Evolutionary conservation across 768 basidiomycete genomes (phyloP).

Genomic region (Tulasnella sp.): DNA sequence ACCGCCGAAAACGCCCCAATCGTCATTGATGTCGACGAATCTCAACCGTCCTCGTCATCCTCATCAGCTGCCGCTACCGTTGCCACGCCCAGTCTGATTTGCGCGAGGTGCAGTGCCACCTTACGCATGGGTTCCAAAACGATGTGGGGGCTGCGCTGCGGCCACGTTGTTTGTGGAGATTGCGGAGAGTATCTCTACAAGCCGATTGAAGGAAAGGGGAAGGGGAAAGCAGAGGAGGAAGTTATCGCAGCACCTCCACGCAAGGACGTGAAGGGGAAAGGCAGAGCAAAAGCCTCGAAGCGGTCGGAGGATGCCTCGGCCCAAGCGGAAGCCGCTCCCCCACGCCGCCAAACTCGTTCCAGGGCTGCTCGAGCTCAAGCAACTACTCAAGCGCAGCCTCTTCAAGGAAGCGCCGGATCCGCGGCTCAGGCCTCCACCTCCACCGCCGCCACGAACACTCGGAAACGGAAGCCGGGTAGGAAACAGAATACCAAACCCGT

Average conservation of each 20-base stretch:
- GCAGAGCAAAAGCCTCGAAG: neutral
- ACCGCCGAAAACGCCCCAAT: slow-evolving; percentile 17
- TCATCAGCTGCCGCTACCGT: neutral
- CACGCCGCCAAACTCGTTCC: neutral
- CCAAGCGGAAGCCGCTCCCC: neutral
- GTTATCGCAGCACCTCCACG: neutral
- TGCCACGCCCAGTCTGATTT: slow-evolving; percentile 8
- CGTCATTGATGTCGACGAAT: slow-evolving; percentile 15
- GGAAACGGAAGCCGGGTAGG: neutral
- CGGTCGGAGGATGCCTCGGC: neutral
- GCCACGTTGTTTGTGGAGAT: slow-evolving; percentile 6
- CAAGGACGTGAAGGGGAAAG: neutral
- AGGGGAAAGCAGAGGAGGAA: slow-evolving; percentile 7
- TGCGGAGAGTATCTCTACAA: slow-evolving; percentile 8
- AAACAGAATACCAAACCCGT: neutral
- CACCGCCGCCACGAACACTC: neutral
- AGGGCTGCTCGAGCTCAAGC: neutral
- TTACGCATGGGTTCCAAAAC: slow-evolving; percentile 1
- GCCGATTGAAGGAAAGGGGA: slow-evolving; percentile 3
- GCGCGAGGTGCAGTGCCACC: neutral
- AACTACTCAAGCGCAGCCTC: neutral
- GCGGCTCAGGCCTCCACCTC: neutral
- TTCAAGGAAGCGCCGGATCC: too few species aligned
- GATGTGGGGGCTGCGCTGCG: slow-evolving; percentile 19
- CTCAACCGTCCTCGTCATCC: neutral